phyloP scores from a whole-genome alignment of 768 basidiomycete genomes.

The Leccinum disarticulatum region DNA sequence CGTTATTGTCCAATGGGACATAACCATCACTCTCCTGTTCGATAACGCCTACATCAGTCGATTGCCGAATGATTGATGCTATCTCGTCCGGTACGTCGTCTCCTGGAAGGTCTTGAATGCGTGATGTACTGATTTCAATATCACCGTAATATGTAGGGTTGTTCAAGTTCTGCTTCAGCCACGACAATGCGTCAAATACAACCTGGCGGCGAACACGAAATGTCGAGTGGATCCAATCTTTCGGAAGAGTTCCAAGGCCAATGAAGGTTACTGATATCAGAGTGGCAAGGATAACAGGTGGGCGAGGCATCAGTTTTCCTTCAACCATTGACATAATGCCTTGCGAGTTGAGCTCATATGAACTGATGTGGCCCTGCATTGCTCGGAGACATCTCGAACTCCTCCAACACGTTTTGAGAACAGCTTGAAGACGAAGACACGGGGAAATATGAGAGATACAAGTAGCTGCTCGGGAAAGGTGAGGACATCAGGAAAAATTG shows the following conservation, averaged over 20 bases:
- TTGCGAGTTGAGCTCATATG: constrained; percentile 27
- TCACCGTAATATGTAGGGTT: constrained; percentile 34
- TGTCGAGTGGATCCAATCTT: constrained; percentile 25
- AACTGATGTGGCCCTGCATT: constrained; percentile 38
- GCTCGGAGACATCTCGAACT: constrained; percentile 9
- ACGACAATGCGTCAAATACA: constrained; percentile 33
- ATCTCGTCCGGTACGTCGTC: constrained; percentile 37
- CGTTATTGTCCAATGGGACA: no score
- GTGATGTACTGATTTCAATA: constrained; percentile 23
- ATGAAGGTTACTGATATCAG: constrained; percentile 33
- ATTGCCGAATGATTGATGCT: constrained; percentile 21
- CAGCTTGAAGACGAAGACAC: not conserved
- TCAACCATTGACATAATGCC: constrained; percentile 1
- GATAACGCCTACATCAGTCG: constrained; percentile 38
- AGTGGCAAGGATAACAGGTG: no score
- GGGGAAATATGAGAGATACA: not conserved
- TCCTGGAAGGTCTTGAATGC: constrained; percentile 28
- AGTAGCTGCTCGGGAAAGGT: not conserved
- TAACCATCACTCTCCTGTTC: constrained; percentile 23
- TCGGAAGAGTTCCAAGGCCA: constrained; percentile 28
- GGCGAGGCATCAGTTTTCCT: no score
- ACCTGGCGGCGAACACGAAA: constrained; percentile 32
- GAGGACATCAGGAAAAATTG: not conserved
- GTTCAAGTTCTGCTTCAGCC: constrained; percentile 33
- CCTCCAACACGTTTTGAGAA: not conserved